These are phyloP conservation scores for Coemansia sp. DNA, from an alignment of 192 early-diverging fungal genomes.

Conservation along the genomic window DNA sequence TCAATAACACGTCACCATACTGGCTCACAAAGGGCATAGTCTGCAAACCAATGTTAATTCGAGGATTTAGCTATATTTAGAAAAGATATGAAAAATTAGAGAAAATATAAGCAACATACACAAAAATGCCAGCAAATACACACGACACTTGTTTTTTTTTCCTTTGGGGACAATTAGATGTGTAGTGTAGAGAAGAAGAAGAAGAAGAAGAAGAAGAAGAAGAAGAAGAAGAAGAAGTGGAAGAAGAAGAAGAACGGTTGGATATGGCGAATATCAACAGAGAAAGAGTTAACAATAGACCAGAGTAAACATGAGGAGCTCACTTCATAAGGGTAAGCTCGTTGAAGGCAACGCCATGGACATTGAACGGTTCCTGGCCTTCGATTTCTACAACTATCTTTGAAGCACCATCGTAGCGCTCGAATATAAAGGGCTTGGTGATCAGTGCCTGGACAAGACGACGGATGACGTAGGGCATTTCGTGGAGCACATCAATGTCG, in stretches of 20 bases:
- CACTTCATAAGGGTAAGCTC: constrained; percentile 73
- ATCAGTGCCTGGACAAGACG: constrained; percentile 91
- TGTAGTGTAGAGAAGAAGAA: background rate
- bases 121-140: background rate
- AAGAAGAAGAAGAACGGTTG: background rate
- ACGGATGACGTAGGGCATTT: constrained; percentile 87
- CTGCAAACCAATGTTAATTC: too few species aligned
- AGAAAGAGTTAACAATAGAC: constrained; percentile 2
- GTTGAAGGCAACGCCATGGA: constrained; percentile 75
- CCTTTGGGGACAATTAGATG: background rate
- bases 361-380: constrained; percentile 63
- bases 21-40: too few species aligned
- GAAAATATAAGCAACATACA: background rate
- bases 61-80: background rate
- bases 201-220: background rate
- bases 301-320: background rate
- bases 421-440: constrained; percentile 90
- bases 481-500: constrained; percentile 87
- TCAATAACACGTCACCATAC: too few species aligned
- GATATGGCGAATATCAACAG: background rate
- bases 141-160: background rate
- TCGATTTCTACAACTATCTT: constrained; percentile 63
- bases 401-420: constrained; percentile 78
- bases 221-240: background rate
- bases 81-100: background rate